Percentiles rank a stretch among this genome's conserved stretches.
phyloP scores from a whole-genome alignment of 257 asterid species.

The Solanum acaule region DNA sequence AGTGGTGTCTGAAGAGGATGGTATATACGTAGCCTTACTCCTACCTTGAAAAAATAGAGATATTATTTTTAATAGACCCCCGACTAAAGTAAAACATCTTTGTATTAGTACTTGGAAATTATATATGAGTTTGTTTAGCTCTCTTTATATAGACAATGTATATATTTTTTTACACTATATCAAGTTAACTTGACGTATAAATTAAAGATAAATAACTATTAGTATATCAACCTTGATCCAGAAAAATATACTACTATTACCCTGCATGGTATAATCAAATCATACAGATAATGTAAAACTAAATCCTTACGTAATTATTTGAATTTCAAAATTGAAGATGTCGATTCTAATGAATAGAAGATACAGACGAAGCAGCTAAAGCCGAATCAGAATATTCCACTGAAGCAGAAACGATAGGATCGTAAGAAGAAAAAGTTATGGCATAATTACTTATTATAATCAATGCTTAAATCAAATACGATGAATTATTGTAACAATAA shows the following conservation, averaged over 20 bases:
- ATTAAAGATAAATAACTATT: not conserved
- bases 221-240: not conserved
- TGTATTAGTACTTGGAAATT: not conserved
- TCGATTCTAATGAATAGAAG: no score
- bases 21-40: not conserved
- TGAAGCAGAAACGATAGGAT: no score
- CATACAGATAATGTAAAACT: not conserved
- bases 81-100: not conserved
- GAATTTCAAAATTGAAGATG: not conserved
- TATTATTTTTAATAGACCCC: not conserved
- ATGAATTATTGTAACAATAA: not conserved
- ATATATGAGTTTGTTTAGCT: not conserved
- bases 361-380: no score
- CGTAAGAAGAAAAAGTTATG: not conserved
- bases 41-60: not conserved
- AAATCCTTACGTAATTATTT: not conserved
- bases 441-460: not conserved
- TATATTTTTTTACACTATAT: not conserved
- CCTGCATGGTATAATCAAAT: not conserved
- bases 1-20: not conserved
- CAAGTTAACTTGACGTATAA: not conserved
- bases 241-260: not conserved
- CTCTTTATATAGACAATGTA: not conserved
- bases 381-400: no score
- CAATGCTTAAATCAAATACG: not conserved